phyloP scores from a whole-genome alignment of 345 rosid species.

The Euclidium syriacum region DNA sequence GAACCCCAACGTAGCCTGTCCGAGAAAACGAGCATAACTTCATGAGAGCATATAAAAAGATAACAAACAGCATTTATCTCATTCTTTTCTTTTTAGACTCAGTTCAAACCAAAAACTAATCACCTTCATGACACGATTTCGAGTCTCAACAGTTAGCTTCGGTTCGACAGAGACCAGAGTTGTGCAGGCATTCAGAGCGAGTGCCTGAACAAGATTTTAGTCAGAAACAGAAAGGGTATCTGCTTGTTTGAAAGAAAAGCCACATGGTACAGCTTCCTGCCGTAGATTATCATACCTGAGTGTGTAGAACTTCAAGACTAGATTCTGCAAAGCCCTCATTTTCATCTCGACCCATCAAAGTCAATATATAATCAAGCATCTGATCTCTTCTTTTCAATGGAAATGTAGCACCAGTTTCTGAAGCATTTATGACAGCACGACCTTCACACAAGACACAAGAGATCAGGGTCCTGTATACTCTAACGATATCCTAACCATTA shows the following conservation, averaged over 20 bases:
- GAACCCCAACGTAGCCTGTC: conserved; percentile 96
- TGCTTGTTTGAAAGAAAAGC: conserved; percentile 6
- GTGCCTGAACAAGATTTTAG: conserved; percentile 52
- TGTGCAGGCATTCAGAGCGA: conserved; percentile 94
- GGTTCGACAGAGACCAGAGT: conserved; percentile 98
- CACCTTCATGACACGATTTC: conserved; percentile 94
- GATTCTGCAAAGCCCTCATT: conserved; percentile 77
- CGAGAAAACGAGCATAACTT: conserved; percentile 8
- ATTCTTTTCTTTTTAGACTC: background rate
- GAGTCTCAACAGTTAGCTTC: conserved; percentile 83
- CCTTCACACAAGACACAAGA: conserved; percentile 48
- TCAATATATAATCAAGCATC: conserved; percentile 82
- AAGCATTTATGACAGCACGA: conserved; percentile 86
- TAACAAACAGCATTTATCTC: background rate
- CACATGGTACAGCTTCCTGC: conserved; percentile 3
- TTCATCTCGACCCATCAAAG: conserved; percentile 93
- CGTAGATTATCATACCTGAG: conserved; percentile 51
- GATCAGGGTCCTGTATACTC: conserved; percentile 16
- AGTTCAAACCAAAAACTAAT: conserved; percentile 6
- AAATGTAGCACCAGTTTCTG: conserved; percentile 80
- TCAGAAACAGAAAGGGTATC: conserved; percentile 23
- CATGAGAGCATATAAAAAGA: background rate
- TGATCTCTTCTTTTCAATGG: conserved; percentile 87
- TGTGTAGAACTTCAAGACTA: conserved; percentile 77
- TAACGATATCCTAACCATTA: conserved; percentile 2